Percentiles rank a stretch among this genome's conserved stretches.
These are phyloP conservation scores for Globisporangium barbulae DNA, from an alignment of 352 stramenopile genomes.

Conservation along the genomic window DNA sequence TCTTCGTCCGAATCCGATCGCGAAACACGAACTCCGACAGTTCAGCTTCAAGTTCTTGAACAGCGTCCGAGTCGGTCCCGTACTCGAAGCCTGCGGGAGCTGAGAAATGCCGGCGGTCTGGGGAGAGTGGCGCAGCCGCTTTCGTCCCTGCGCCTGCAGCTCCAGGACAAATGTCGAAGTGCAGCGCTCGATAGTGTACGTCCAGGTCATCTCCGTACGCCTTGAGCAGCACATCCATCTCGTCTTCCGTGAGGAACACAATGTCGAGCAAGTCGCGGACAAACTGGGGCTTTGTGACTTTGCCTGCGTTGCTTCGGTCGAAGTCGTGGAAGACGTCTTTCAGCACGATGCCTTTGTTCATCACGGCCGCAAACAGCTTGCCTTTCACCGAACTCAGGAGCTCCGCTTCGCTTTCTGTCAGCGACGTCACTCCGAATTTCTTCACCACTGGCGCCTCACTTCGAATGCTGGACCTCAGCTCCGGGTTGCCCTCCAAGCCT, in stretches of 20 bases:
- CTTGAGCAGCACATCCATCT: conserved; percentile 63
- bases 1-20: conserved; percentile 79
- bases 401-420: conserved; percentile 33
- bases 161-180: conserved; percentile 62
- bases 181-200: conserved; percentile 73
- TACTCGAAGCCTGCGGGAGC: conserved; percentile 21
- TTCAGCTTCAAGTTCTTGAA: conserved; percentile 42
- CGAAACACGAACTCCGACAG: conserved; percentile 57
- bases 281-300: conserved; percentile 81
- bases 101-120: conserved; percentile 51
- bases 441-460: conserved; percentile 28
- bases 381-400: conserved; percentile 38
- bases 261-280: conserved; percentile 68
- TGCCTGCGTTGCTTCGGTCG: conserved; percentile 77
- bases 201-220: conserved; percentile 71
- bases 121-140: conserved; percentile 34
- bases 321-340: conserved; percentile 89
- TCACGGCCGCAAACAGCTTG: conserved; percentile 60
- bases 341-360: conserved; percentile 78
- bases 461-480: conserved; percentile 31
- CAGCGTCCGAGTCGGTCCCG: conserved; percentile 1
- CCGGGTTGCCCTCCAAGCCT: conserved; percentile 61
- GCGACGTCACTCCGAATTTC: conserved; percentile 27
- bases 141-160: conserved; percentile 26
- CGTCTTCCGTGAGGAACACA: conserved; percentile 40